A percentile compares a stretch with the other conserved stretches of the same genome.
Conservation (phyloP, 2,329 filamentous ascomycete genomes). For the Trichoderma sp. region DNA sequence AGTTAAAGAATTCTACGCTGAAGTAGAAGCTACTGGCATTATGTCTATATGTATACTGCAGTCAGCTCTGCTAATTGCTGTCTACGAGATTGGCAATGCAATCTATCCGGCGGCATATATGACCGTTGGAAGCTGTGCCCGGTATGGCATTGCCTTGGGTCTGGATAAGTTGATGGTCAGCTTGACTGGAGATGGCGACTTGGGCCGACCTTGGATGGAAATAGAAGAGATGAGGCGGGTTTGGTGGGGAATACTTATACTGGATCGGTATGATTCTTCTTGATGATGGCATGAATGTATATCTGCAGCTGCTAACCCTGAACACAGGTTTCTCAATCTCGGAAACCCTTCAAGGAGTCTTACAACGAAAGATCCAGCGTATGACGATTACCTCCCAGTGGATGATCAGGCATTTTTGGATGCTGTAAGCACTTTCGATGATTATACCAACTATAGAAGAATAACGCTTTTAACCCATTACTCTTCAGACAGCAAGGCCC, state of each 20-base stretch:
- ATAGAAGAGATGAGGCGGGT: slow-evolving; percentile 14
- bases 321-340: slow-evolving; percentile 8
- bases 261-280: background rate
- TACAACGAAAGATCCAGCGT: slow-evolving; percentile 3
- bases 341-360: slow-evolving; percentile 2
- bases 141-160: background rate
- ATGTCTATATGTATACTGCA: slow-evolving; percentile 10
- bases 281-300: background rate
- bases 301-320: background rate
- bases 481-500: background rate
- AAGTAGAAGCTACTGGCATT: background rate
- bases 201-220: slow-evolving; percentile 5
- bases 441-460: too few relatives aligned
- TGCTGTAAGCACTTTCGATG: background rate
- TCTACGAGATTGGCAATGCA: slow-evolving; percentile 10
- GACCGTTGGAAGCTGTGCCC: slow-evolving; percentile 10
- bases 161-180: slow-evolving; percentile 2
- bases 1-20: background rate
- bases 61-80: slow-evolving; percentile 1
- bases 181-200: background rate
- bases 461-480: accelerated
- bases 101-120: slow-evolving; percentile 11
- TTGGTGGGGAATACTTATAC: slow-evolving; percentile 11
- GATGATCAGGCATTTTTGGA: background rate
- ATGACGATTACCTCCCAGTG: slow-evolving; percentile 12